Evolutionary conservation across 805 yeast genomes (phyloP).

Genomic region (Ogataea sp.): DNA sequence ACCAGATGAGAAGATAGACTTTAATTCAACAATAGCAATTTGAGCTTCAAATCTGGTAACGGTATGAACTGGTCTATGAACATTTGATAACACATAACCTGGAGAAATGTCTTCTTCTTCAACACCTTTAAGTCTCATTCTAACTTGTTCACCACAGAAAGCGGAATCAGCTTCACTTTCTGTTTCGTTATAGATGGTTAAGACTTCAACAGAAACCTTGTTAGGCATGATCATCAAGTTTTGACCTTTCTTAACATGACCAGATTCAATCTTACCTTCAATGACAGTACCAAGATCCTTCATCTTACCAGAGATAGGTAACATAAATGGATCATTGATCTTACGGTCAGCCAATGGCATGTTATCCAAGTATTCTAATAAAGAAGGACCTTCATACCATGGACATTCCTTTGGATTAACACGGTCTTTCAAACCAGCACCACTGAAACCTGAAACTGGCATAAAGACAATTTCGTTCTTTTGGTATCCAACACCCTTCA

Average conservation of each 20-base stretch:
- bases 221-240: conserved; percentile 88
- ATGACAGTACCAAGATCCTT: conserved; percentile 96
- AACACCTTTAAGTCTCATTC: conserved; percentile 86
- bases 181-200: conserved; percentile 86
- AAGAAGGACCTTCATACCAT: conserved; percentile 91
- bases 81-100: conserved; percentile 87
- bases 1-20: conserved; percentile 90
- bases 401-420: conserved; percentile 66
- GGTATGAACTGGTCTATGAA: conserved; percentile 82
- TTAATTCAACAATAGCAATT: conserved; percentile 93
- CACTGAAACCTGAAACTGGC: conserved; percentile 98
- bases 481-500: conserved; percentile 84
- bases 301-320: conserved; percentile 91
- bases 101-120: conserved; percentile 94
- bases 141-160: conserved; percentile 94
- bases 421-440: conserved; percentile 91
- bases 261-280: conserved; percentile 97
- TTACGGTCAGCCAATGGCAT: conserved; percentile 80
- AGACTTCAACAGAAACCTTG: conserved; percentile 72
- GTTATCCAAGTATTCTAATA: conserved; percentile 80
- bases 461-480: conserved; percentile 82
- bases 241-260: conserved; percentile 77
- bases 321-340: conserved; percentile 92
- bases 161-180: conserved; percentile 91
- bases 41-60: conserved; percentile 92